Percentiles rank a stretch among this genome's conserved stretches.
phyloP scores from a whole-genome alignment of 1,284 basidiomycete species.

The Heterobasidion parviporum region DNA sequence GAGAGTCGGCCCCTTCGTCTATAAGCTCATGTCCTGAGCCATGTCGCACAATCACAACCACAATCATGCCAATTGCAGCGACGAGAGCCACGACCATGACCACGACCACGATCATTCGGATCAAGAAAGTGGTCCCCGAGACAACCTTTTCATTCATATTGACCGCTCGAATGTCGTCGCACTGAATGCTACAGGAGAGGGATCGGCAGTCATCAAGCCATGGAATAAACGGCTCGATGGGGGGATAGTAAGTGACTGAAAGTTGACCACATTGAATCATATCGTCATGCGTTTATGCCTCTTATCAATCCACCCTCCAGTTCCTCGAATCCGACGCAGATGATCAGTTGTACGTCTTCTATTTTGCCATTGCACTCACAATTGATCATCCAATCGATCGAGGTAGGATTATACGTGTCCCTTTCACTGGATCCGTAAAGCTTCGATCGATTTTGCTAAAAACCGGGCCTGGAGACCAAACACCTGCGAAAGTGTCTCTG shows the following conservation, averaged over 20 bases:
- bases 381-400: background rate
- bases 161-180: slow-evolving; percentile 67
- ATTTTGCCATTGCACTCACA: background rate
- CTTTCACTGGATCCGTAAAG: slow-evolving; percentile 75
- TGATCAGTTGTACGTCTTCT: slow-evolving; percentile 59
- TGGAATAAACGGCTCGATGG: slow-evolving; percentile 68
- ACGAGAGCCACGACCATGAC: slow-evolving; percentile 47
- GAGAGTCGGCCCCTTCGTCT: too few species aligned
- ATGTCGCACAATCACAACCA: slow-evolving; percentile 43
- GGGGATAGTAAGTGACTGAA: slow-evolving; percentile 34
- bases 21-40: background rate
- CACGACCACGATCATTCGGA: slow-evolving; percentile 38
- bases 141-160: slow-evolving; percentile 63
- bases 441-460: slow-evolving; percentile 68
- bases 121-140: slow-evolving; percentile 47
- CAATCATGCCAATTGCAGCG: slow-evolving; percentile 37
- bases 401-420: slow-evolving; percentile 64
- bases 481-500: slow-evolving; percentile 57
- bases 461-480: slow-evolving; percentile 63
- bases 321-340: slow-evolving; percentile 76
- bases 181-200: slow-evolving; percentile 46
- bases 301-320: slow-evolving; percentile 29
- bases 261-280: background rate
- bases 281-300: background rate
- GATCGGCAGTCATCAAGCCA: slow-evolving; percentile 60